Percentiles rank a stretch among this genome's conserved stretches.
These are phyloP conservation scores for Aspergillus tubingensis DNA, from an alignment of 2,329 filamentous ascomycete genomes.

Conservation along the genomic window DNA sequence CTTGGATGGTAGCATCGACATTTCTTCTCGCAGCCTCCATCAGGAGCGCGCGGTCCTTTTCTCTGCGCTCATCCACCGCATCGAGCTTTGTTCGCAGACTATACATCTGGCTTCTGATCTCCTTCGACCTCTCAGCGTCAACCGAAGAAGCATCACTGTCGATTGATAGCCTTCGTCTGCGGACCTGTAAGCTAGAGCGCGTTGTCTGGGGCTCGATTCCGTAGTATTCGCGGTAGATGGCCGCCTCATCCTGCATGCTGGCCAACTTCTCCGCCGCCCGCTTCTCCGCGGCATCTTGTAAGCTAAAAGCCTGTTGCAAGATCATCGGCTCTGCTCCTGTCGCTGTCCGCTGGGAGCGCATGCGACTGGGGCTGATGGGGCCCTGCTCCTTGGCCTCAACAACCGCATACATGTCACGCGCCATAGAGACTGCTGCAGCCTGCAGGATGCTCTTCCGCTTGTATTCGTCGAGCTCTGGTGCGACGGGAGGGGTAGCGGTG, in stretches of 20 bases:
- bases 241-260: conserved; percentile 72
- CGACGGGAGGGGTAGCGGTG: conserved; percentile 71
- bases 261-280: conserved; percentile 80
- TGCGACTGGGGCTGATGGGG: conserved; percentile 38
- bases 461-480: conserved; percentile 72
- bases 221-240: conserved; percentile 76
- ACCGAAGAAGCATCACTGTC: conserved; percentile 61
- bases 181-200: conserved; percentile 56
- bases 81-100: conserved; percentile 69
- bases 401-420: conserved; percentile 76
- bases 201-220: conserved; percentile 55
- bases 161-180: conserved; percentile 66
- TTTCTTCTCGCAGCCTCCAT: conserved; percentile 81
- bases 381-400: conserved; percentile 47
- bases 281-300: conserved; percentile 86
- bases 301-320: conserved; percentile 41
- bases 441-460: conserved; percentile 71
- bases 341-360: conserved; percentile 35
- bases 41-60: conserved; percentile 72
- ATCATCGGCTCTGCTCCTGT: conserved; percentile 27
- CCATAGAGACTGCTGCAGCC: conserved; percentile 86
- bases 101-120: conserved; percentile 78
- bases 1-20: conserved; percentile 74
- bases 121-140: conserved; percentile 68
- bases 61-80: conserved; percentile 47